Evolutionary conservation across 305 asterid species (phyloP), one percentile per base, ranked within the genome.

Genomic region (Solanum chacoense): DNA sequence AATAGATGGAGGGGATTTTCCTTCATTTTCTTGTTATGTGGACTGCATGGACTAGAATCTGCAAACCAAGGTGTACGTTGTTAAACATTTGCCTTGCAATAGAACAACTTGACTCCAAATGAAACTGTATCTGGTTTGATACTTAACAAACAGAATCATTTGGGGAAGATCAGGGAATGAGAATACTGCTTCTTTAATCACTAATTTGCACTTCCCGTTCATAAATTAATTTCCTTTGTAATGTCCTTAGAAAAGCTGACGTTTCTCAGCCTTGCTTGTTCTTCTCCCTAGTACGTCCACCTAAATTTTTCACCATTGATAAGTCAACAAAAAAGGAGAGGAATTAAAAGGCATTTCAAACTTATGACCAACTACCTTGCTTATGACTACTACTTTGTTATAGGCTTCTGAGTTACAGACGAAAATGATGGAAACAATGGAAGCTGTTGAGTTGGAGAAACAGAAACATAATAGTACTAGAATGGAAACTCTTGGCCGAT

Each of bases 401-500:
- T 93, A 97, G 99, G 99, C 99, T 88, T 95, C 98, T 55, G 97
- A 96, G 88, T 75, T 96, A 80, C 99, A 97, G 94, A 92, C 93
- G 55, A 94, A 98, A 71, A 94, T 94, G 98, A 95, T 97, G 97
- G 99, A 96, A 93, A 92, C 92, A 90, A 94, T 97, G 99, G 98
- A 96, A 89, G 99, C 99, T 86, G 99, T 93, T 91, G 99, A 97
- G 63, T 84, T 94, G 75, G 99, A 96, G 94, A 96, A 96, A 94
- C 98, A 94, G 92, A 97, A 95, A 86, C 99, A 97, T 91, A 96
- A 97, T 85, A 91, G 92, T 91, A 97, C 99, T 85, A 96, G 99
- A 88, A 97, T 96, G 98, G 98, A 96, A 91, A 96, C 94, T 91
- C 94, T 96, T 38, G 84, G 95, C 32, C 95, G 94, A 85, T 90